A percentile compares a stretch with the other conserved stretches of the same genome.
Evolutionary conservation across 2,329 filamentous ascomycete species (phyloP).

Genomic region (Dothistroma pini): DNA sequence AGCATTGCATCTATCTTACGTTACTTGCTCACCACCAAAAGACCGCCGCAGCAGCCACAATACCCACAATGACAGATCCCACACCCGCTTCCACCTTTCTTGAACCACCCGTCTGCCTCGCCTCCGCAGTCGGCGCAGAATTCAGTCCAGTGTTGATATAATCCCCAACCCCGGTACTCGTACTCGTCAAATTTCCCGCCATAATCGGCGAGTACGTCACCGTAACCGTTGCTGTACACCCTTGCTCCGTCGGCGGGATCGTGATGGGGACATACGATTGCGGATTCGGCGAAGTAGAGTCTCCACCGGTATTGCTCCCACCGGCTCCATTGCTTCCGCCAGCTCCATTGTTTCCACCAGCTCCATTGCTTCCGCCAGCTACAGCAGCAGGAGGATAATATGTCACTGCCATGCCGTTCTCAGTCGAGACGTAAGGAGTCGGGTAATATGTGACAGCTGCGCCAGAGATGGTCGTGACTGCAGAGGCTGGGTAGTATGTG

Average conservation of each 20-base stretch:
- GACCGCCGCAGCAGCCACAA: too few species aligned
- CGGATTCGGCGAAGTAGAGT: neutral
- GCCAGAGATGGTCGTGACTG: neutral
- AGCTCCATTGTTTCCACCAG: too few species aligned
- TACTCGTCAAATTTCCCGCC: neutral
- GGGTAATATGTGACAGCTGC: neutral
- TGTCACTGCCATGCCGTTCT: neutral
- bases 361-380: too few species aligned
- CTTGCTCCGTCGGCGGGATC: neutral
- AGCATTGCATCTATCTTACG: too few species aligned
- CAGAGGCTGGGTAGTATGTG: neutral
- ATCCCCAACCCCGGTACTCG: neutral
- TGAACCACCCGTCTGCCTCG: neutral
- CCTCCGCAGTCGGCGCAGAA: neutral
- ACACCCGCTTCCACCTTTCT: neutral
- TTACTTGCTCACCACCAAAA: neutral
- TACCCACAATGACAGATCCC: too few species aligned
- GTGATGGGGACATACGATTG: neutral
- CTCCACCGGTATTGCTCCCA: neutral
- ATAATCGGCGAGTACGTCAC: neutral
- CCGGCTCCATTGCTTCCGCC: too few species aligned
- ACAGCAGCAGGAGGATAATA: neutral
- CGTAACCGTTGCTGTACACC: neutral
- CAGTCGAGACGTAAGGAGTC: neutral
- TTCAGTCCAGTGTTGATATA: neutral